Conservation (phyloP, 768 basidiomycete genomes). For the Leccinum broughii region DNA sequence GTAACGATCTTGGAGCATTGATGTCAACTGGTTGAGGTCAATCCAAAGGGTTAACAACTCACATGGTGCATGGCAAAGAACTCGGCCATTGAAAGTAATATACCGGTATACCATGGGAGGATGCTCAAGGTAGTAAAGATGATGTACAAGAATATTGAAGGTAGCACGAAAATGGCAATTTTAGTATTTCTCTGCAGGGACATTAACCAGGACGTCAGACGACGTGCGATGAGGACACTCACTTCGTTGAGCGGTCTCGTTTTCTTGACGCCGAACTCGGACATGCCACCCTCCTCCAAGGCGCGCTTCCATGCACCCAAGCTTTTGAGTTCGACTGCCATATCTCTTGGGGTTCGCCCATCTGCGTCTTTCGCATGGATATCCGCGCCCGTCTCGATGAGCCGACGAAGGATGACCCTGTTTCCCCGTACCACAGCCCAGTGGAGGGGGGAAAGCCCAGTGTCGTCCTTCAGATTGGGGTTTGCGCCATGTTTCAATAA, state of each 20-base stretch:
- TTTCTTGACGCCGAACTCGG: conserved; percentile 69
- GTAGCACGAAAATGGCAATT: conserved; percentile 74
- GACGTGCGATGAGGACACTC: conserved; percentile 18
- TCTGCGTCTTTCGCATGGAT: conserved; percentile 76
- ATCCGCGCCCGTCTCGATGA: conserved; percentile 87
- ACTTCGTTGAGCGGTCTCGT: conserved; percentile 73
- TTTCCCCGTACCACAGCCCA: conserved; percentile 99
- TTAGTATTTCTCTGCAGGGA: conserved; percentile 71
- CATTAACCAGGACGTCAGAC: conserved; percentile 3
- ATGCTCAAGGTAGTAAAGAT: conserved; percentile 83
- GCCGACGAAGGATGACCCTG: conserved; percentile 75
- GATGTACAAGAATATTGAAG: conserved; percentile 75
- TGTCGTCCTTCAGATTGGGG: conserved; percentile 71
- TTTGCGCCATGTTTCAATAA: conserved; percentile 87
- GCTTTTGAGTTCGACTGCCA: conserved; percentile 93
- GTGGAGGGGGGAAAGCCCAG: conserved; percentile 86
- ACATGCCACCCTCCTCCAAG: conserved; percentile 82
- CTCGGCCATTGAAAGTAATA: conserved; percentile 79
- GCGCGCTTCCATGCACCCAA: conserved; percentile 88
- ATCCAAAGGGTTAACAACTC: conserved; percentile 31
- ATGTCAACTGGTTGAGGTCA: conserved; percentile 10
- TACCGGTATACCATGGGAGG: conserved; percentile 87
- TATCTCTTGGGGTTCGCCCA: conserved; percentile 88
- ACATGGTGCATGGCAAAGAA: conserved; percentile 96
- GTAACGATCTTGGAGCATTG: conserved; percentile 64